Base-by-base conservation (phyloP, 2,329 filamentous ascomycete genomes). In the Colletotrichum cuscutae region DNA sequence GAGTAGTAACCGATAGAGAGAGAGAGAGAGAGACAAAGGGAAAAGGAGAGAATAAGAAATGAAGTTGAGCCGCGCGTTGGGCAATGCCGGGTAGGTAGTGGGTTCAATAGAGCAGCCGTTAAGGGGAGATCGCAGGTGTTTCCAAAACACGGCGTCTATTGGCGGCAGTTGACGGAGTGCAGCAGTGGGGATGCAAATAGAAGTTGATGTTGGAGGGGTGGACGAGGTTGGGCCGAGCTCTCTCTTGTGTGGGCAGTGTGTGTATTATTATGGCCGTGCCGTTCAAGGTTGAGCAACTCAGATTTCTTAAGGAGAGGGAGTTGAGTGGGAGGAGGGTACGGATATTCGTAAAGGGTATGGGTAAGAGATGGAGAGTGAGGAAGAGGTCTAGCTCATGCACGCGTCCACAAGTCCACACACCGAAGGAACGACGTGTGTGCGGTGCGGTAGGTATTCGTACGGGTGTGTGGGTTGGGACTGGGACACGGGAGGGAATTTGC, bases 131-230 rank as follows among this genome's bases (percentile, higher is more conserved):
- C 66, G 70, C 70, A 70, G 65, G 70, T 72, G 70, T 70, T 72
- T 72, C 70, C 70, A 65, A 60, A 72, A 72, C 70, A 72, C 70
- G 54, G 70, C 70, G 70, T 72, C 70, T 65, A 72, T 72, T 72
- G 70, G 70, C 64, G 65, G 69, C 69, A 62, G 59, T 62, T 62
- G 64, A 49, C 46, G 52, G 37, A 24, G 28, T 19, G 37, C 28
- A 9, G 59, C 30, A 13, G 61, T 54, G 32, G 22, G n/a, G 22
- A 49, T 35, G 61, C 22, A 32, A 37, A 53, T 68, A 58, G 65
- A 46, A 22, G 53, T 59, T 37, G 69, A 22, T n/a, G 26, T 37
- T 49, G 28, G 46, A 46, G 54, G 54, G 28, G 53, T 53, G 32
- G 32, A 24, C 11, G 32, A 24, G 52, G 53, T 42, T 70, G 61